phyloP scores from a whole-genome alignment of 169 alveolate species.

The Cryptosporidium xiaoi region DNA sequence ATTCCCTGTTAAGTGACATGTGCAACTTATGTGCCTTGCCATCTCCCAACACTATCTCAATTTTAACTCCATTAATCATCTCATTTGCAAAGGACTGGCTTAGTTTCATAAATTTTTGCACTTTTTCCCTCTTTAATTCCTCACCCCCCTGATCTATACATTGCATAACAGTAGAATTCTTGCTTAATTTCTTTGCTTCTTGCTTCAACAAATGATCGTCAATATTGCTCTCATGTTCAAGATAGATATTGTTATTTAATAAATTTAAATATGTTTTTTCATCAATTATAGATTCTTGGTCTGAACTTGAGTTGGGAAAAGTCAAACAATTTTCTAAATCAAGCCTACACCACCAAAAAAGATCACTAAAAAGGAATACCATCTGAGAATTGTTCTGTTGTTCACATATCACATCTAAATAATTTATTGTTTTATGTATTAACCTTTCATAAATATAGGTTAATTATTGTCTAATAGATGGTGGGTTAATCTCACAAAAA shows the following conservation, averaged over 20 bases:
- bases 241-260: slow-evolving; percentile 15
- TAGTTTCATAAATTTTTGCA: slow-evolving; percentile 13
- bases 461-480: not conserved
- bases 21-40: slow-evolving; percentile 65
- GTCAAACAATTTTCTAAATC: slow-evolving; percentile 9
- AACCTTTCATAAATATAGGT: not conserved
- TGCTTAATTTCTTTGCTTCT: slow-evolving; percentile 51
- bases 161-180: slow-evolving; percentile 35
- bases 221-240: slow-evolving; percentile 31
- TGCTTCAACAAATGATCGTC: slow-evolving; percentile 28
- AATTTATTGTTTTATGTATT: too few species aligned
- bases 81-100: slow-evolving; percentile 45
- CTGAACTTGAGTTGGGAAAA: not conserved
- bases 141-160: slow-evolving; percentile 41
- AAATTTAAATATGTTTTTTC: not conserved
- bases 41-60: slow-evolving; percentile 65
- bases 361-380: slow-evolving; percentile 12
- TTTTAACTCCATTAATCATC: slow-evolving; percentile 62
- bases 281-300: not conserved
- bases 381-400: not conserved
- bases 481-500: too few species aligned
- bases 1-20: slow-evolving; percentile 46
- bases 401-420: not conserved
- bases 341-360: slow-evolving; percentile 56
- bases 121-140: slow-evolving; percentile 34